Conservation (phyloP, 805 yeast genomes). For the Lipomyces yamanashiensis region DNA sequence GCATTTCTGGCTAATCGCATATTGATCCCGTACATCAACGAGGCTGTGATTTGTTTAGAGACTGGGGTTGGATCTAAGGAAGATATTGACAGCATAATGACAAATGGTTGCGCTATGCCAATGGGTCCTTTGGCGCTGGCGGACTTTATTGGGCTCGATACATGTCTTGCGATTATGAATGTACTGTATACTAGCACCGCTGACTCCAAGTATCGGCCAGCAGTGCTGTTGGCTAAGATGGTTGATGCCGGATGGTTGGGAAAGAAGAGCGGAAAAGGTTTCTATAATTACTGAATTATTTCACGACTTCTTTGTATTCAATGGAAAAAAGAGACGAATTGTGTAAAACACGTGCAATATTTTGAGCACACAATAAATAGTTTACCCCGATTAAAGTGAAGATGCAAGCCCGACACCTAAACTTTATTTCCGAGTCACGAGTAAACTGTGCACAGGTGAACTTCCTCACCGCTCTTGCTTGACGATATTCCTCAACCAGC, state of each 20-base stretch:
- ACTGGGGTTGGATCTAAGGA: constrained; percentile 49
- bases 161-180: constrained; percentile 50
- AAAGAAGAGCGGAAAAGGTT: constrained; percentile 49
- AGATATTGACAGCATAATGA: constrained; percentile 52
- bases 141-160: constrained; percentile 52
- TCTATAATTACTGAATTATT: constrained; percentile 45
- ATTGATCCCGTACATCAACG: constrained; percentile 52
- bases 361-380: not conserved
- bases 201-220: constrained; percentile 51
- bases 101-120: constrained; percentile 54
- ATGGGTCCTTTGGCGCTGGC: constrained; percentile 53
- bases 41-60: constrained; percentile 49
- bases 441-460: not conserved
- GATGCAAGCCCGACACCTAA: not conserved
- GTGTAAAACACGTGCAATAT: no score
- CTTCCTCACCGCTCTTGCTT: no score
- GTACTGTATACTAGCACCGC: constrained; percentile 49
- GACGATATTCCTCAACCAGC: not conserved
- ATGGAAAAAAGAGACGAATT: no score
- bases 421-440: not conserved
- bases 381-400: not conserved
- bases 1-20: constrained; percentile 53
- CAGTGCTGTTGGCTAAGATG: constrained; percentile 46
- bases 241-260: constrained; percentile 53
- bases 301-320: no score